These are phyloP conservation scores for Phanerochaete sordida DNA, from an alignment of 768 basidiomycete genomes.

Conservation along the genomic window DNA sequence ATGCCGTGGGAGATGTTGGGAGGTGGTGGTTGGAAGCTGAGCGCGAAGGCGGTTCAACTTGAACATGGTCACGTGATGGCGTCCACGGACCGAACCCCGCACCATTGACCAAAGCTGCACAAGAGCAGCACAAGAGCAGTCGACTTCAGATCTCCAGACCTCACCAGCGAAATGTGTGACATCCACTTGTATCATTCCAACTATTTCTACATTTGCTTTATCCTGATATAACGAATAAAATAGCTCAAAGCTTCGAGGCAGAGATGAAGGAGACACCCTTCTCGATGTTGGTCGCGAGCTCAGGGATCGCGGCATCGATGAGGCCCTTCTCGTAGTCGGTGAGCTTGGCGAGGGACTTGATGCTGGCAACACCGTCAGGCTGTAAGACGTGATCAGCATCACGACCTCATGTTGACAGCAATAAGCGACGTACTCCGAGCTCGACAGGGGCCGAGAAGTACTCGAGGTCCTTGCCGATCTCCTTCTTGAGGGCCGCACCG, in stretches of 20 bases:
- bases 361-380: slow-evolving; percentile 79
- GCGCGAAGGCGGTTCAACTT: background rate
- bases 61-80: slow-evolving; percentile 1
- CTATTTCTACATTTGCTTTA: background rate
- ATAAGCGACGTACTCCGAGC: slow-evolving; percentile 66
- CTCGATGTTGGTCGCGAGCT: slow-evolving; percentile 69
- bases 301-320: slow-evolving; percentile 76
- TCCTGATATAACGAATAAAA: background rate
- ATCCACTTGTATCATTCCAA: background rate
- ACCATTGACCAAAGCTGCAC: too few species aligned
- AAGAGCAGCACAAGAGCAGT: too few species aligned
- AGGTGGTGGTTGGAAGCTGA: background rate
- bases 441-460: slow-evolving; percentile 90
- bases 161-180: too few species aligned
- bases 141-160: too few species aligned
- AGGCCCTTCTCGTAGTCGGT: slow-evolving; percentile 72
- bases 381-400: slow-evolving; percentile 26
- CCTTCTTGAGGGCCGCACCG: slow-evolving; percentile 69
- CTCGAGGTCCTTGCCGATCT: slow-evolving; percentile 71
- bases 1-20: background rate
- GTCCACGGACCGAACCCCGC: background rate
- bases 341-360: slow-evolving; percentile 75
- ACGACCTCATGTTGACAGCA: background rate
- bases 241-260: slow-evolving; percentile 23
- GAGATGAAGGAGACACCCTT: slow-evolving; percentile 37